phyloP scores from a whole-genome alignment of 176 grass and related monocot genomes.

The Thinopyrum elongatum region DNA sequence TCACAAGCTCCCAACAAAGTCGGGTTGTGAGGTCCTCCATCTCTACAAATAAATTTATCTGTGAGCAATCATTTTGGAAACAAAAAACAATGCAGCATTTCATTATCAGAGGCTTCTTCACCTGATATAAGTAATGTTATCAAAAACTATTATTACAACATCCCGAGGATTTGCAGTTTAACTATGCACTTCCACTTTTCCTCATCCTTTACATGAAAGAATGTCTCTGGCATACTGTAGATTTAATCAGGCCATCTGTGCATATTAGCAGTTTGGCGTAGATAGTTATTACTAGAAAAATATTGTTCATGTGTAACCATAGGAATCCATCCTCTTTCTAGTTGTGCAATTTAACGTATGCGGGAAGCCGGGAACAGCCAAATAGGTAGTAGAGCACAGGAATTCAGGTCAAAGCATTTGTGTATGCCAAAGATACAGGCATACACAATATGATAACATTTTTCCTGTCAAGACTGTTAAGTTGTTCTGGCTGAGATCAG shows the following conservation, averaged over 20 bases:
- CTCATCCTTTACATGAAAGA: constrained; percentile 6
- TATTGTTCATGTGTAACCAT: background rate
- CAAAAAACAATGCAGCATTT: background rate
- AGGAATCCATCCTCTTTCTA: constrained; percentile 1
- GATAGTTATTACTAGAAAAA: background rate
- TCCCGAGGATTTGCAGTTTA: constrained; percentile 21
- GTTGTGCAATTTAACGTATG: constrained; percentile 8
- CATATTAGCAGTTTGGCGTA: constrained; percentile 3
- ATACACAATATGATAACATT: background rate
- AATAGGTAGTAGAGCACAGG: constrained; percentile 14
- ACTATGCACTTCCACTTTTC: background rate
- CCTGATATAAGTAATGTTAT: background rate
- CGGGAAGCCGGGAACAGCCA: background rate
- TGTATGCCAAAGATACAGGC: background rate
- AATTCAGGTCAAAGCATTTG: background rate
- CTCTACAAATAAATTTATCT: constrained; percentile 44
- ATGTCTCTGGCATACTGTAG: background rate
- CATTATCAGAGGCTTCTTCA: background rate
- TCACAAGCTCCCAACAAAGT: constrained; percentile 88
- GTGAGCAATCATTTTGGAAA: constrained; percentile 26
- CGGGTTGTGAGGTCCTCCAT: constrained; percentile 84
- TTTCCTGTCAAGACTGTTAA: background rate
- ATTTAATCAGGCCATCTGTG: background rate
- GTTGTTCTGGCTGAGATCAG: background rate
- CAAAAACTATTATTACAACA: constrained; percentile 22